A percentile compares a stretch with the other conserved stretches of the same genome.
phyloP scores from a whole-genome alignment of 225 moss, liverwort and hornwort species.

The Physcomitrium patens region DNA sequence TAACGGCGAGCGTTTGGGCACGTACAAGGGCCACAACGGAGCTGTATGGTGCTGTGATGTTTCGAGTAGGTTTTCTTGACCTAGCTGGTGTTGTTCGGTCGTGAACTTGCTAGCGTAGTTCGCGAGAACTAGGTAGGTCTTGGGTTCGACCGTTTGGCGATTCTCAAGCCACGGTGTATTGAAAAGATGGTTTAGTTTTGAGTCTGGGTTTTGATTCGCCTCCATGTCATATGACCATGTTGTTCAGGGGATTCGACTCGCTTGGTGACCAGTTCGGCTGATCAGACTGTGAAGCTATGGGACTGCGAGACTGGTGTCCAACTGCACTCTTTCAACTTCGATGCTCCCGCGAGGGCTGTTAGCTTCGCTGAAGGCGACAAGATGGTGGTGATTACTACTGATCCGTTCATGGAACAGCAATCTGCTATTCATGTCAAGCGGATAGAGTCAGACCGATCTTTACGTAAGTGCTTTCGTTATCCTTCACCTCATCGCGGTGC shows the following conservation, averaged over 20 bases:
- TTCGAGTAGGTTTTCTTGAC: slow-evolving; percentile 45
- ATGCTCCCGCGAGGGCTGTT: slow-evolving; percentile 82
- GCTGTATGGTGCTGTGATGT: slow-evolving; percentile 95
- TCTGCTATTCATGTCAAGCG: slow-evolving; percentile 88
- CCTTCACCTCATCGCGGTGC: background rate
- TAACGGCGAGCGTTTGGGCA: slow-evolving; percentile 88
- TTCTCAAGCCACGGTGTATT: background rate
- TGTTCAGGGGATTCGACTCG: slow-evolving; percentile 79
- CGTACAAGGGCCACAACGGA: slow-evolving; percentile 87
- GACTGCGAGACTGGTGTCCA: slow-evolving; percentile 80
- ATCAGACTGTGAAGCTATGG: slow-evolving; percentile 83
- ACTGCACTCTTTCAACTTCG: slow-evolving; percentile 75
- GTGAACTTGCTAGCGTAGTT: background rate
- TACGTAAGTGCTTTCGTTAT: slow-evolving; percentile 41
- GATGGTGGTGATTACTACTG: slow-evolving; percentile 77
- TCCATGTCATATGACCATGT: slow-evolving; percentile 14
- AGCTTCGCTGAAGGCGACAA: slow-evolving; percentile 89
- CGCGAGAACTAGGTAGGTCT: background rate
- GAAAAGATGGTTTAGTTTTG: background rate
- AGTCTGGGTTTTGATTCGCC: background rate
- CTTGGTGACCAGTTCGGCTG: slow-evolving; percentile 88
- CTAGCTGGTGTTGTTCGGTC: background rate
- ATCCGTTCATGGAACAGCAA: slow-evolving; percentile 87
- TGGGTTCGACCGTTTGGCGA: background rate
- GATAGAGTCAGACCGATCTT: slow-evolving; percentile 64